Evolutionary conservation across 73 alveolate species (phyloP).

Genomic region (Strombidium stylifer): DNA sequence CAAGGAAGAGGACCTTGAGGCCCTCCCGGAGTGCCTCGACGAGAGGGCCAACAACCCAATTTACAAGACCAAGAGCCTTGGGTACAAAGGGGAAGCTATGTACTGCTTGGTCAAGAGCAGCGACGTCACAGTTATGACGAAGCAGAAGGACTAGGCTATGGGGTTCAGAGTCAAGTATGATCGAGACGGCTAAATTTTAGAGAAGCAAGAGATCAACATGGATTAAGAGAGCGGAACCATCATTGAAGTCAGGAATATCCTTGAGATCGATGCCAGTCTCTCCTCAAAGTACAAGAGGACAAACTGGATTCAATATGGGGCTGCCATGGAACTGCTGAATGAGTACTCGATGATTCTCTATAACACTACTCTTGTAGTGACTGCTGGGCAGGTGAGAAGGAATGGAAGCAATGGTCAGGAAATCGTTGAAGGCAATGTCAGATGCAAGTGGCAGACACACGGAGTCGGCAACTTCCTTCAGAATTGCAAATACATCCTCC

Average conservation of each 20-base stretch:
- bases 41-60: constrained; percentile 9
- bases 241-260: constrained; percentile 22
- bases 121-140: constrained; percentile 14
- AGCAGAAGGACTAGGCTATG: not conserved
- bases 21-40: constrained; percentile 3
- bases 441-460: too few relatives aligned
- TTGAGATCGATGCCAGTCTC: not conserved
- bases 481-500: too few relatives aligned
- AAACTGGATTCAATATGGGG: not conserved
- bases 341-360: not conserved
- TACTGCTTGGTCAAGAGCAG: constrained; percentile 20
- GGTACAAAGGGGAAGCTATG: constrained; percentile 41
- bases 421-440: too few relatives aligned
- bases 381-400: too few relatives aligned
- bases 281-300: not conserved
- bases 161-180: not conserved
- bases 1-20: constrained; percentile 14
- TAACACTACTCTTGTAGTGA: too few relatives aligned
- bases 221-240: constrained; percentile 31
- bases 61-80: constrained; percentile 19
- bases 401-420: too few relatives aligned
- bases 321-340: not conserved
- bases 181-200: not conserved
- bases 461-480: too few relatives aligned
- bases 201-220: not conserved